These are phyloP conservation scores for Baudoinia panamericana DNA, from an alignment of 495 filamentous ascomycete genomes.

Conservation along the genomic window DNA sequence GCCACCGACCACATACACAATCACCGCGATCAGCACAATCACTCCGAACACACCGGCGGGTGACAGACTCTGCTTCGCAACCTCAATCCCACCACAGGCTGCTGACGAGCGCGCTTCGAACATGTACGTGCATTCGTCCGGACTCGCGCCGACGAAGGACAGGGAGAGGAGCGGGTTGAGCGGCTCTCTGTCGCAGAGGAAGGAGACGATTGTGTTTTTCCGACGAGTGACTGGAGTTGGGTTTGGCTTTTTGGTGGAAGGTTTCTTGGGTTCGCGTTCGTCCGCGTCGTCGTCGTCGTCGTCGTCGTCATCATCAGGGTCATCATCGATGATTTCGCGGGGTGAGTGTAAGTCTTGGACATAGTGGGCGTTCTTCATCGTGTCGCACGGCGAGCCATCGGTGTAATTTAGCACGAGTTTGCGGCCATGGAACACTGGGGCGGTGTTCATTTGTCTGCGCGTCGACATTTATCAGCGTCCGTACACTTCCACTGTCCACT, in stretches of 20 bases:
- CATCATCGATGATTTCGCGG: constrained; percentile 23
- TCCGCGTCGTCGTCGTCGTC: constrained; percentile 29
- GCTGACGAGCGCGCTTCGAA: constrained; percentile 85
- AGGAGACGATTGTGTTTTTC: constrained; percentile 82
- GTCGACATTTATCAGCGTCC: constrained; percentile 10
- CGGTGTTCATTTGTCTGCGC: constrained; percentile 49
- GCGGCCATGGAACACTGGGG: constrained; percentile 66
- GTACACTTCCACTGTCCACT: not conserved
- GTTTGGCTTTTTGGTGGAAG: constrained; percentile 1
- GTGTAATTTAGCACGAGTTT: constrained; percentile 89
- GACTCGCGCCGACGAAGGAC: constrained; percentile 71
- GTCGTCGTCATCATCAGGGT: constrained; percentile 31
- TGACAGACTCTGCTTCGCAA: constrained; percentile 52
- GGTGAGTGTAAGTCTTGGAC: constrained; percentile 1
- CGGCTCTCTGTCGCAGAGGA: constrained; percentile 77
- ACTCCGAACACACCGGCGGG: constrained; percentile 86
- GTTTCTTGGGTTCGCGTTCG: constrained; percentile 29
- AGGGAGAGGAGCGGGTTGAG: constrained; percentile 46
- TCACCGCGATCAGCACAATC: constrained; percentile 64
- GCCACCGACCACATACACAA: constrained; percentile 84
- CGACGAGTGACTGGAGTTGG: constrained; percentile 38
- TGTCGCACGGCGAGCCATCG: constrained; percentile 65
- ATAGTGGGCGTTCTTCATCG: constrained; percentile 1
- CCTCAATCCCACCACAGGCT: constrained; percentile 62
- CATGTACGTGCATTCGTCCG: constrained; percentile 87